Evolutionary conservation across 768 basidiomycete species (phyloP), one percentile per base, ranked within the genome.

Genomic region (Astraeus odoratus): DNA sequence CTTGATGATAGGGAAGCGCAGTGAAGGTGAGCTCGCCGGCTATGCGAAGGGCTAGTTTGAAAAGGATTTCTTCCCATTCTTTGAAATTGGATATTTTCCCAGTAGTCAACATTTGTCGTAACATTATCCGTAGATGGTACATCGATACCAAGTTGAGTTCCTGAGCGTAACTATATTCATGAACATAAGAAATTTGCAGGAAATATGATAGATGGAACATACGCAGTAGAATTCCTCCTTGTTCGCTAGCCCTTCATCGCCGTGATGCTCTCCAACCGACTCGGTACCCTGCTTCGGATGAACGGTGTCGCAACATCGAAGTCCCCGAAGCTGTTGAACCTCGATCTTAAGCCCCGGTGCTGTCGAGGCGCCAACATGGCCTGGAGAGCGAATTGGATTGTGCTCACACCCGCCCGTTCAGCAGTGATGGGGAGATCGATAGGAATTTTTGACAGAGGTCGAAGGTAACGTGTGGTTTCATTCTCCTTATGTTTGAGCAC

Each of bases 211-310:
- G 35, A 48, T 47, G 31, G 39, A 4, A 72, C 89, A 65, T 59
- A 93, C 89, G 87, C 88, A 23, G 88, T 91, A 53, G 90, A 92
- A 64, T 94, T 90, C 39, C 88, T 75, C 54, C 91, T 72, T 9
- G 83, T 88, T 41, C 92, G 73, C 92, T 91, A 95, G 4, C 84
- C 86, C 25, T 91, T 86, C 3, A 72, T 56, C 16, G 60, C n/a
- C n/a, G n/a, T 61, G 34, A 79, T 61, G 44, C 63, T 71, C 50
- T 87, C 83, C 39, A 89, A 64, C 41, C 86, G 73, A 58, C 89
- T 91, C 47, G 85, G 87, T 7, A 82, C 87, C 36, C 89, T 80
- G 62, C 88, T 92, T 39, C 89, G 76, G 52, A 89, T 83, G 62
- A 90, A 90, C 9, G 87, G 86, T 4, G 87, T 83, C 13, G 77